Evolutionary conservation across 2,329 filamentous ascomycete species (phyloP).

Genomic region (Claviceps purpurea): DNA sequence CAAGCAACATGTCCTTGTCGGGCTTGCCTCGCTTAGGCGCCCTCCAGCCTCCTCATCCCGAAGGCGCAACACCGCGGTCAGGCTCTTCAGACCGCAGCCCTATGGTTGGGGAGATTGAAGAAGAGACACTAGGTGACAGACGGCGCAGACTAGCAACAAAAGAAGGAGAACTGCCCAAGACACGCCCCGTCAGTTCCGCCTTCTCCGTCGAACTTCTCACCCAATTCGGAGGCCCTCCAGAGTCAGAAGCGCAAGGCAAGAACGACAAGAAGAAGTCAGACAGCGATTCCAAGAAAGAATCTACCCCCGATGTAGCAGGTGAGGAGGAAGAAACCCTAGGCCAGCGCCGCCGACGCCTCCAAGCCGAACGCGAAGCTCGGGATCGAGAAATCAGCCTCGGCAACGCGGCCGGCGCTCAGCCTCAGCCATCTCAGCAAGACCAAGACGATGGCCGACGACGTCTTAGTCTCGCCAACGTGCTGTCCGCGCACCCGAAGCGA

Average conservation of each 20-base stretch:
- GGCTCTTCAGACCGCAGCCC: constrained; percentile 21
- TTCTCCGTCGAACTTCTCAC: constrained; percentile 58
- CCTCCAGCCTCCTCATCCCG: not conserved
- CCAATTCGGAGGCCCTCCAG: constrained; percentile 38
- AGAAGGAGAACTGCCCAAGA: constrained; percentile 35
- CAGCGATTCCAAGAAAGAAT: not conserved
- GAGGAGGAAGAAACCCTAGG: constrained; percentile 64
- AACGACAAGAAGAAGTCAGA: not conserved
- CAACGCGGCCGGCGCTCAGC: constrained; percentile 11
- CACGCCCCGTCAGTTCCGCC: constrained; percentile 47
- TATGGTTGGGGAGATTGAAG: constrained; percentile 44
- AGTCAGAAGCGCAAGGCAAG: not conserved
- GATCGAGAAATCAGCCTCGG: constrained; percentile 37
- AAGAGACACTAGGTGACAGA: constrained; percentile 53
- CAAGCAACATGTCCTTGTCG: constrained; percentile 31
- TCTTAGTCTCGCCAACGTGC: constrained; percentile 49
- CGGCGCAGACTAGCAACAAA: constrained; percentile 50
- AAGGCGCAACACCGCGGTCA: not conserved
- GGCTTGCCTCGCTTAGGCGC: constrained; percentile 7
- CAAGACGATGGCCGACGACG: constrained; percentile 17
- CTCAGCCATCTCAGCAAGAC: constrained; percentile 13
- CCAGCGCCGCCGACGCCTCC: constrained; percentile 60
- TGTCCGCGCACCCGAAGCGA: constrained; percentile 29
- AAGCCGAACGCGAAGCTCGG: constrained; percentile 54
- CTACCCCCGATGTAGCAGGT: not conserved